A percentile compares a stretch with the other conserved stretches of the same genome.
These are phyloP conservation scores for Cladorrhinum samala DNA, from an alignment of 495 filamentous ascomycete genomes.

Conservation along the genomic window DNA sequence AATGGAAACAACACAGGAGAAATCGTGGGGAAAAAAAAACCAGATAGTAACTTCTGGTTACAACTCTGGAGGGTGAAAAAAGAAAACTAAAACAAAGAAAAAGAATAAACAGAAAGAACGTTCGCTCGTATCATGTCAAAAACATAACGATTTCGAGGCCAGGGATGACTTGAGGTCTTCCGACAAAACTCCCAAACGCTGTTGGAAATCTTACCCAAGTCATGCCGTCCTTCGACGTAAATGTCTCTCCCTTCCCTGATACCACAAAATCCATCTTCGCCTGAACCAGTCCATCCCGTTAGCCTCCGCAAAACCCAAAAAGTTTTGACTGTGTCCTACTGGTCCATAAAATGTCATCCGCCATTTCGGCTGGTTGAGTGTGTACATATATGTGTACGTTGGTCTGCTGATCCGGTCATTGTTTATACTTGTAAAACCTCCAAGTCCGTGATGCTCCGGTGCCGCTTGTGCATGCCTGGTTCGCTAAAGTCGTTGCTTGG, in stretches of 20 bases:
- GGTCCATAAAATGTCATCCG: too few species aligned
- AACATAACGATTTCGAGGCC: slow-evolving; percentile 26
- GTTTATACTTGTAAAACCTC: slow-evolving; percentile 20
- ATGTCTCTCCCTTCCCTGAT: background rate
- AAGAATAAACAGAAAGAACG: slow-evolving; percentile 5
- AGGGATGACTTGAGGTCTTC: slow-evolving; percentile 22
- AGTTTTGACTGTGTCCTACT: background rate
- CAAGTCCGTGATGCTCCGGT: slow-evolving; percentile 43
- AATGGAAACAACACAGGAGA: background rate
- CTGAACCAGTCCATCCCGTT: background rate
- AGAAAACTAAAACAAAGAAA: slow-evolving; percentile 5
- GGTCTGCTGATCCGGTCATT: too few species aligned
- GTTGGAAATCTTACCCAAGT: background rate
- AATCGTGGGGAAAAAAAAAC: background rate
- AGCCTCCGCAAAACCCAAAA: background rate
- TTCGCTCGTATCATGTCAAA: slow-evolving; percentile 9
- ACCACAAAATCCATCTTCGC: too few species aligned
- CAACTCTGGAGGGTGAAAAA: too few species aligned
- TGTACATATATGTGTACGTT: too few species aligned
- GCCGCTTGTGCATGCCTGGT: slow-evolving; percentile 43
- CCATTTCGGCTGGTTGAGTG: too few species aligned
- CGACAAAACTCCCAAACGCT: slow-evolving; percentile 9
- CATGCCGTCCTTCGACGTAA: slow-evolving; percentile 33
- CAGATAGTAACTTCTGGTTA: background rate
- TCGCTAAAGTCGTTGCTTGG: slow-evolving; percentile 25